Conservation (phyloP, 1,284 basidiomycete genomes). For the Pseudozyma thailandica region DNA sequence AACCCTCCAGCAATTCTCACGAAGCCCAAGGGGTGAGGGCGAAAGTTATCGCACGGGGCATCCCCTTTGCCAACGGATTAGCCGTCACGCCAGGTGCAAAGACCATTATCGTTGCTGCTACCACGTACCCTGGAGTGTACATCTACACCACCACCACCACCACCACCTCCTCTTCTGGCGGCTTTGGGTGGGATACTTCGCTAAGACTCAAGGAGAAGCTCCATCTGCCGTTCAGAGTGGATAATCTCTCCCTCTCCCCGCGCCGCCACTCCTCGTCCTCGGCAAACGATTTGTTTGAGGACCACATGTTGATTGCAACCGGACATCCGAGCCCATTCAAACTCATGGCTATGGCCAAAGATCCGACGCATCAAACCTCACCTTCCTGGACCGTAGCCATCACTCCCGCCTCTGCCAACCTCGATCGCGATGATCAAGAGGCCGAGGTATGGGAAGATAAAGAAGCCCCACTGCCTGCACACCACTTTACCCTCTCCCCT, state of each 20-base stretch:
- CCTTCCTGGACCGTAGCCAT: constrained; percentile 29
- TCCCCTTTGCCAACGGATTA: constrained; percentile 78
- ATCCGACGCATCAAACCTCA: constrained; percentile 52
- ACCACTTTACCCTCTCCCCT: constrained; percentile 16
- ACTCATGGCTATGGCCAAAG: constrained; percentile 71
- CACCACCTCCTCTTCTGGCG: not conserved
- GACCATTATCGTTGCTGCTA: constrained; percentile 74
- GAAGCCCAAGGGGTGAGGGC: constrained; percentile 9
- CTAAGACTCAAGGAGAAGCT: constrained; percentile 68
- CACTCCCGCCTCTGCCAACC: not conserved
- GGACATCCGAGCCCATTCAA: constrained; percentile 76
- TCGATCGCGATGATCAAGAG: not conserved
- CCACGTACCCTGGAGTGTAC: constrained; percentile 71
- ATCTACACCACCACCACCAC: constrained; percentile 71
- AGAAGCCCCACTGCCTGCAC: constrained; percentile 15
- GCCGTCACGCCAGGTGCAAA: constrained; percentile 72
- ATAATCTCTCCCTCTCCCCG: constrained; percentile 74
- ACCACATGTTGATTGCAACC: constrained; percentile 72
- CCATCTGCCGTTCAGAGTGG: constrained; percentile 73
- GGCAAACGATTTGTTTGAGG: constrained; percentile 1
- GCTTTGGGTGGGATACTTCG: not conserved
- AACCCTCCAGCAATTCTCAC: not conserved
- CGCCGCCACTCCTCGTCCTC: not conserved
- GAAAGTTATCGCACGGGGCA: constrained; percentile 70
- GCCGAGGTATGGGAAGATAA: constrained; percentile 5